A percentile compares a stretch with the other conserved stretches of the same genome.
phyloP scores from a whole-genome alignment of 345 rosid species.

The Lenwebbia sp. region DNA sequence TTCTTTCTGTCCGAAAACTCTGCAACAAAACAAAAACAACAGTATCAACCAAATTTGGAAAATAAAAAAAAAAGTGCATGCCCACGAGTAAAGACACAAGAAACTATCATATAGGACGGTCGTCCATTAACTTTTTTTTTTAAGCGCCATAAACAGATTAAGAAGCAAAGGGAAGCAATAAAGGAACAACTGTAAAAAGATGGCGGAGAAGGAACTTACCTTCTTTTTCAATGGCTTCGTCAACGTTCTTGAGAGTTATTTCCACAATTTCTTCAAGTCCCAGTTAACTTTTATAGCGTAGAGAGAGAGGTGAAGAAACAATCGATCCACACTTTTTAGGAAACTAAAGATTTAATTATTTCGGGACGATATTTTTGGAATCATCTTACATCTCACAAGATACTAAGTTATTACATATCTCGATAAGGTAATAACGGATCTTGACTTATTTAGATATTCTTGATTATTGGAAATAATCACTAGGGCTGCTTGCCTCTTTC shows the following conservation, averaged over 20 bases:
- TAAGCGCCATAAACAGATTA: not conserved
- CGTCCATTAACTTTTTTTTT: too few species aligned
- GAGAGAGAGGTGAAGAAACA: not conserved
- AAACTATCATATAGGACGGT: not conserved
- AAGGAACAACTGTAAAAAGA: not conserved
- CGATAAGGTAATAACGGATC: not conserved
- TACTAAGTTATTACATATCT: not conserved
- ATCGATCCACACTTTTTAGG: not conserved
- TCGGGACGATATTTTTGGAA: too few species aligned
- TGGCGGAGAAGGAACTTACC: not conserved
- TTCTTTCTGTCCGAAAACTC: too few species aligned
- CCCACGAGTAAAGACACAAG: not conserved
- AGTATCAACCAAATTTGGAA: not conserved
- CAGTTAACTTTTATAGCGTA: not conserved
- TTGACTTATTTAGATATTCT: not conserved
- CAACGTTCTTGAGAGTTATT: not conserved
- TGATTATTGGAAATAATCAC: not conserved
- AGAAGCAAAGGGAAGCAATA: not conserved
- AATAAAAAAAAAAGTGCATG: not conserved
- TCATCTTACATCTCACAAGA: not conserved
- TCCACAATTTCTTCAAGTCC: not conserved
- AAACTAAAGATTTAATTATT: too few species aligned
- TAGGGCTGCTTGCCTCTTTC: not conserved
- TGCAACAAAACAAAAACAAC: not conserved
- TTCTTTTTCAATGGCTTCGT: not conserved